These are phyloP conservation scores for Adansonia rubrostipa DNA, from an alignment of 441 rosid species.

Conservation along the genomic window DNA sequence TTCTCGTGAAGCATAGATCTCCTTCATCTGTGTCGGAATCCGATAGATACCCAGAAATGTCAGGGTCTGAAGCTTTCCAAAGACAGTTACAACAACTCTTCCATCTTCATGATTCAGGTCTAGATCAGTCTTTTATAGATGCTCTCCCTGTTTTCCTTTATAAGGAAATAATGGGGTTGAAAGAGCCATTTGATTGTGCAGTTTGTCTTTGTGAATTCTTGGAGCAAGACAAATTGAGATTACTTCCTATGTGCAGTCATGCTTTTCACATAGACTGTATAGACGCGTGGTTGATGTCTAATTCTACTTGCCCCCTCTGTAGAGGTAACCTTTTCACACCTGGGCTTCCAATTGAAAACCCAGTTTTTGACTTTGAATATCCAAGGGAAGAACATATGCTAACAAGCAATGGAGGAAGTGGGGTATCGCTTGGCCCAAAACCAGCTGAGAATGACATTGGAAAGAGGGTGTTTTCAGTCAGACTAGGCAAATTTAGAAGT, in stretches of 20 bases:
- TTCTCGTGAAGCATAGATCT: constrained; percentile 52
- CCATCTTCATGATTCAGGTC: constrained; percentile 75
- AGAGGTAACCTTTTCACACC: constrained; percentile 57
- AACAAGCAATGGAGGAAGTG: constrained; percentile 39
- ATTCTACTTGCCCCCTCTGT: constrained; percentile 77
- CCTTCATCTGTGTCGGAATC: constrained; percentile 58
- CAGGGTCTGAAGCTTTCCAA: constrained; percentile 60
- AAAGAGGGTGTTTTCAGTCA: constrained; percentile 72
- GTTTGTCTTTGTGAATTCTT: constrained; percentile 72
- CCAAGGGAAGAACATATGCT: constrained; percentile 47
- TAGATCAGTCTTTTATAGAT: constrained; percentile 68
- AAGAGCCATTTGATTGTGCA: constrained; percentile 74
- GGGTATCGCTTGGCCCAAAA: constrained; percentile 50
- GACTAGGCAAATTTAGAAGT: constrained; percentile 71
- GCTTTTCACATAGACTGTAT: constrained; percentile 74
- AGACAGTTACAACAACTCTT: constrained; percentile 74
- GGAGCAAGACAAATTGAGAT: constrained; percentile 56
- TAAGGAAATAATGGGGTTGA: constrained; percentile 54
- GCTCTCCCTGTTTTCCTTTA: constrained; percentile 69
- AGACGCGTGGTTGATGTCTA: constrained; percentile 74
- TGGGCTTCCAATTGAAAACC: constrained; percentile 52
- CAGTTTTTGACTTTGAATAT: constrained; percentile 48
- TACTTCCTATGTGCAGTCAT: constrained; percentile 69
- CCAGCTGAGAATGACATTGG: constrained; percentile 61
- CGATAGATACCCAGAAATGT: constrained; percentile 44